Base-by-base conservation (phyloP, 2,329 filamentous ascomycete species). In the Orbilia brochopaga region DNA sequence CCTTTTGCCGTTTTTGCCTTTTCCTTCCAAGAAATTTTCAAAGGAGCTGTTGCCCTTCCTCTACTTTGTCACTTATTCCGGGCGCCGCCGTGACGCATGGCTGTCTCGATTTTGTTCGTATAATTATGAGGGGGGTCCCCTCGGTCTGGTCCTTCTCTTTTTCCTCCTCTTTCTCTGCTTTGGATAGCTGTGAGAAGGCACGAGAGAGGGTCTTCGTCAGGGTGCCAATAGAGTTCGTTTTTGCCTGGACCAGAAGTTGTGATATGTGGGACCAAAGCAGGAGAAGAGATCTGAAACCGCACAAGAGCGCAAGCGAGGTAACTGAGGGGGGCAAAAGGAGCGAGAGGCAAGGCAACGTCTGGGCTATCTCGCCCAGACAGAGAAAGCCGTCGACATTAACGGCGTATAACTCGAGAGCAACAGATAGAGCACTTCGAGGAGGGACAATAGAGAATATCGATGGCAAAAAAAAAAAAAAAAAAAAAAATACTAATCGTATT, bases 261-360 rank as follows among this genome's bases (percentile, higher is more conserved):
- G 66, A 64, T 64, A 70, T 52, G 66, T 70, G 66, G 59, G 66
- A 70, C 66, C 66, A 64, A 63, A 23, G 54, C 59, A 64, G 66
- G 59, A 64, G 66, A 64, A 37, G 53, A 64, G 66, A 64, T 64
- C 66, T 70, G 66, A 70, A 70, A 70, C 66, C 48, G 59, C 53
- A 60, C 46, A 57, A 51, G 55, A 64, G 56, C 55, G 59, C 66
- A 70, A 70, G 66, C 66, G 66, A 70, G 59, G 66, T 40, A 56
- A 60, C 66, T 64, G 54, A 70, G 66, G 59, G 65, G 61, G 66
- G 66, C 66, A 70, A 70, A 70, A 60, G 66, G 66, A 70, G 66
- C 66, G 66, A 70, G 65, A 62, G 37, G 59, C 58, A 70, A 70
- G 66, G 66, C 53, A 59, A 70, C 66, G 60, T 64, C 66, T 59